Percentiles rank a stretch among this genome's conserved stretches.
These are phyloP conservation scores for Histomonas meleagridis DNA, from an alignment of 208 protist species.

Conservation along the genomic window DNA sequence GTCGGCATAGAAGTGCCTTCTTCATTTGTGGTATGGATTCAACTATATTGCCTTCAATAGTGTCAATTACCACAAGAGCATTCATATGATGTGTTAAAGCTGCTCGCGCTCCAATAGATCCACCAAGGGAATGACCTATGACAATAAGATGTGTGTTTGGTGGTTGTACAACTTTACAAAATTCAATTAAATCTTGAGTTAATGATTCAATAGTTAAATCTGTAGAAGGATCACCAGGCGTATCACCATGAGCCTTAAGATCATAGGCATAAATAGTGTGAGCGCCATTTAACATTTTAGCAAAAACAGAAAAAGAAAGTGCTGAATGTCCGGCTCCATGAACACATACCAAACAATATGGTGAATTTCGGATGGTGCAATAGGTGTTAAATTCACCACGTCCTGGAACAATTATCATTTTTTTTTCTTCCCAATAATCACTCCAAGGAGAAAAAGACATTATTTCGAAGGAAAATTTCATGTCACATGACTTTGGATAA, in stretches of 20 bases:
- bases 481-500: no score
- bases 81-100: not conserved
- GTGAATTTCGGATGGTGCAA: not conserved
- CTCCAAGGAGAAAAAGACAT: not conserved
- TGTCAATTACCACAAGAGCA: not conserved
- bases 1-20: not conserved
- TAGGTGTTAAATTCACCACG: not conserved
- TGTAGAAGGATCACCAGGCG: not conserved
- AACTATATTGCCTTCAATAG: not conserved
- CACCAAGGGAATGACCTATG: not conserved
- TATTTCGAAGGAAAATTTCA: no score
- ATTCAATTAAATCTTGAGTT: not conserved
- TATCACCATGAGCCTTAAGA: conserved; percentile 4
- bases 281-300: not conserved
- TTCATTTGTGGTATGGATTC: not conserved
- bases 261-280: not conserved
- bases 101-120: not conserved
- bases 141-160: not conserved
- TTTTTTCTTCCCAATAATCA: not conserved
- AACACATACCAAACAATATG: not conserved
- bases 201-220: not conserved
- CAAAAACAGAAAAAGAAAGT: not conserved
- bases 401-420: not conserved
- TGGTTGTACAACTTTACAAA: not conserved
- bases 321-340: conserved; percentile 15